These are phyloP conservation scores for Hericium rajendrae DNA, from an alignment of 768 basidiomycete genomes.

Conservation along the genomic window DNA sequence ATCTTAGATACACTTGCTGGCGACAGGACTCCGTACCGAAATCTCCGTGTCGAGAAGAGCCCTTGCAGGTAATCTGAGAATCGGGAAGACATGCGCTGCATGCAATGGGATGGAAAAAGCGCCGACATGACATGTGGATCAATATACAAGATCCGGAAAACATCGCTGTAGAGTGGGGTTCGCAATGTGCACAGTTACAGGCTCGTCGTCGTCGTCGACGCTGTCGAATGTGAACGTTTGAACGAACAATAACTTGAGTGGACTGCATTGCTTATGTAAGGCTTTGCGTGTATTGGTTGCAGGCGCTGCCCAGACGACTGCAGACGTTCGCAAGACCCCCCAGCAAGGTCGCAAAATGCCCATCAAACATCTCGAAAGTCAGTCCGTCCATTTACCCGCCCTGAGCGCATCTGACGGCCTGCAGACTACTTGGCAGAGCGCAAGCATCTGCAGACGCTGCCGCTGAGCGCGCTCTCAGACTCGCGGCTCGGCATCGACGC, in stretches of 20 bases:
- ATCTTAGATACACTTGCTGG: too few relatives aligned
- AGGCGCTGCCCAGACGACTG: neutral
- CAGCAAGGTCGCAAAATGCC: constrained; percentile 40
- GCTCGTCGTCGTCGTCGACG: neutral
- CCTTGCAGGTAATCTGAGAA: too few relatives aligned
- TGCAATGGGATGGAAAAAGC: too few relatives aligned
- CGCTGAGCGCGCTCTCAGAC: constrained; percentile 75
- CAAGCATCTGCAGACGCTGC: constrained; percentile 76
- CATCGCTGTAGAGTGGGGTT: too few relatives aligned
- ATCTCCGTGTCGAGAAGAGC: too few relatives aligned
- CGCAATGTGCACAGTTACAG: too few relatives aligned
- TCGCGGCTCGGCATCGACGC: constrained; percentile 97
- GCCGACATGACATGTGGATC: too few relatives aligned
- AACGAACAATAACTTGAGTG: neutral
- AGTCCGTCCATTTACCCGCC: constrained; percentile 18
- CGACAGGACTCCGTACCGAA: too few relatives aligned
- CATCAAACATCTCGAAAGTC: constrained; percentile 78
- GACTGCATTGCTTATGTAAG: neutral
- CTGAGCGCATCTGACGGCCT: neutral
- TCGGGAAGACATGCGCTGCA: too few relatives aligned
- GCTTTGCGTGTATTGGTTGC: neutral
- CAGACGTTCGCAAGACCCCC: constrained; percentile 3
- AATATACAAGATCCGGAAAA: too few relatives aligned
- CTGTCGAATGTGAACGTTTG: neutral
- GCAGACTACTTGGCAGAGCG: constrained; percentile 80